phyloP scores from a whole-genome alignment of 192 early-diverging fungal species.

The Anaeromyces robustus region DNA sequence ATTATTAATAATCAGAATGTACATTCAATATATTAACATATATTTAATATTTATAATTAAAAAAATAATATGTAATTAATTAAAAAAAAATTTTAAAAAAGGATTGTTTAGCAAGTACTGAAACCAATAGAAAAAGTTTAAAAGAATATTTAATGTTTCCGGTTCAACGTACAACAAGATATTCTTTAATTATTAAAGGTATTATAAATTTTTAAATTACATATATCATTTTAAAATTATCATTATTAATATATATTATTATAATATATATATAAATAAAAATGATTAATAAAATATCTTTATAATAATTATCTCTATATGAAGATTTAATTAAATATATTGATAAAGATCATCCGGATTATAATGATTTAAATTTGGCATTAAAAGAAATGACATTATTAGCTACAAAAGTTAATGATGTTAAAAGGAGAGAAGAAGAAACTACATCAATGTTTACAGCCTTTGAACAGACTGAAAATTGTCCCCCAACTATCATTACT shows the following conservation, averaged over 20 bases:
- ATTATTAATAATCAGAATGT: no score
- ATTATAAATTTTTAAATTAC: no score
- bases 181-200: slow-evolving; percentile 14
- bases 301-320: neutral
- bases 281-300: neutral
- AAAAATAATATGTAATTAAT: no score
- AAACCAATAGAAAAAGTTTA: slow-evolving; percentile 5
- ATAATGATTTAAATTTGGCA: slow-evolving; percentile 14
- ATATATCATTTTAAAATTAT: no score
- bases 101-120: neutral
- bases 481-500: slow-evolving; percentile 28
- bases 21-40: no score
- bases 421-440: slow-evolving; percentile 30
- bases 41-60: no score
- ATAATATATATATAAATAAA: neutral
- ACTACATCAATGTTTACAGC: slow-evolving; percentile 28
- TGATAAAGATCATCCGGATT: slow-evolving; percentile 26
- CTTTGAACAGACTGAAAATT: slow-evolving; percentile 28
- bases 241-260: neutral
- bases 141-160: slow-evolving; percentile 6
- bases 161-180: slow-evolving; percentile 6
- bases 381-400: slow-evolving; percentile 20
- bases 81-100: neutral
- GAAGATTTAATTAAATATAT: slow-evolving; percentile 18
- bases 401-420: slow-evolving; percentile 29